Conservation (phyloP, 495 filamentous ascomycete species). For the Penicillium soppii region DNA sequence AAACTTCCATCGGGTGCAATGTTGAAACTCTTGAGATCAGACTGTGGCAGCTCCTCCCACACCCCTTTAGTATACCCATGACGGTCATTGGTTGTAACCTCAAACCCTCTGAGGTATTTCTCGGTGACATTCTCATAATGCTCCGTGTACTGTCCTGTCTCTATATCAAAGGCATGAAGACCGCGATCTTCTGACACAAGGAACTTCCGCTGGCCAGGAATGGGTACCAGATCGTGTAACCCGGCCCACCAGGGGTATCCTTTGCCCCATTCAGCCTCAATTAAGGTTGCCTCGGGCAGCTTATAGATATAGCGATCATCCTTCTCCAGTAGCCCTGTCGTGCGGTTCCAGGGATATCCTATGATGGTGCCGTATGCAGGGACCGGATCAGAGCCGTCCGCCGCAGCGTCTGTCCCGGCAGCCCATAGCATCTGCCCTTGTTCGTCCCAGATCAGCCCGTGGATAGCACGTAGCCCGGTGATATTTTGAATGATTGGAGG, state of each 20-base stretch:
- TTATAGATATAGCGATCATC: conserved; percentile 16
- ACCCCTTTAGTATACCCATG: conserved; percentile 17
- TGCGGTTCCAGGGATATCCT: conserved; percentile 15
- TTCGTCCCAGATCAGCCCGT: conserved; percentile 32
- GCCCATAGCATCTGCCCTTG: conserved; percentile 27
- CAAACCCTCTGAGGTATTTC: conserved; percentile 26
- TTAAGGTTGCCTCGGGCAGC: conserved; percentile 7
- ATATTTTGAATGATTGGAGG: conserved; percentile 29
- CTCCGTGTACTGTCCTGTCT: neutral
- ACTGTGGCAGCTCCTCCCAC: conserved; percentile 22
- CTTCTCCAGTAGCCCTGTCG: conserved; percentile 15
- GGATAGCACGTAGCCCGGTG: conserved; percentile 28
- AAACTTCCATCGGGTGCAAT: conserved; percentile 27
- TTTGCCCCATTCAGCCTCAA: conserved; percentile 26
- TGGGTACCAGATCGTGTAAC: conserved; percentile 20
- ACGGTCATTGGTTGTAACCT: conserved; percentile 25
- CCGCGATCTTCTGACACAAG: conserved; percentile 3
- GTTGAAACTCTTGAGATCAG: conserved; percentile 29
- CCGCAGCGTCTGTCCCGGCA: conserved; percentile 25
- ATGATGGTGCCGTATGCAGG: conserved; percentile 12
- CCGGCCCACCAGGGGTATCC: conserved; percentile 30
- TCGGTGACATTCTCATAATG: conserved; percentile 17
- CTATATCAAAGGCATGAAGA: conserved; percentile 2
- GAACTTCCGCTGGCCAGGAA: conserved; percentile 1
- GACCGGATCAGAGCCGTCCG: conserved; percentile 23